Conservation (phyloP, 148 eudicot species). For the Vaccinium corymbosum region DNA sequence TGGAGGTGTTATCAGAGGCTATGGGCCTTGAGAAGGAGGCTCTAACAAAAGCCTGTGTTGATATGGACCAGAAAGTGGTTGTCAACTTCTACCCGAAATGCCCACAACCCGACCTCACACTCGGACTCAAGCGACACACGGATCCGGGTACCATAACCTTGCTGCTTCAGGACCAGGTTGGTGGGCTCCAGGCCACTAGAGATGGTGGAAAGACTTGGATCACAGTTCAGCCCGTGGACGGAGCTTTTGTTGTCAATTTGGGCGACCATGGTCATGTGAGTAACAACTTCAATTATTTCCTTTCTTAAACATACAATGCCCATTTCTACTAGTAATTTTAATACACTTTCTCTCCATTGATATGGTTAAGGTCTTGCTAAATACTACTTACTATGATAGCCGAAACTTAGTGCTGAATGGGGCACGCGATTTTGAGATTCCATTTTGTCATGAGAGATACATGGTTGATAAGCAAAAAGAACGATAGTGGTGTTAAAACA, state of each 20-base stretch:
- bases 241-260: constrained; percentile 88
- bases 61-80: constrained; percentile 94
- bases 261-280: constrained; percentile 83
- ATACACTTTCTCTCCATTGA: not conserved
- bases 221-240: constrained; percentile 83
- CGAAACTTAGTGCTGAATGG: not conserved
- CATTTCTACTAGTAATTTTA: not conserved
- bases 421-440: not conserved
- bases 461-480: not conserved
- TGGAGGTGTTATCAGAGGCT: constrained; percentile 79
- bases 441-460: not conserved
- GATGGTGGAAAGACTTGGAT: constrained; percentile 96
- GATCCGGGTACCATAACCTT: constrained; percentile 96
- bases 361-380: not conserved
- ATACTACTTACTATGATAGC: not conserved
- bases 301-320: not conserved
- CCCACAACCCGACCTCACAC: constrained; percentile 83
- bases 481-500: not conserved
- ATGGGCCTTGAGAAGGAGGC: constrained; percentile 89
- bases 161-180: constrained; percentile 82
- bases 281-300: constrained; percentile 20
- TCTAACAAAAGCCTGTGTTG: constrained; percentile 74
- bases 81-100: constrained; percentile 92
- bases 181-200: constrained; percentile 88
- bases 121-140: constrained; percentile 90